Evolutionary conservation across 306 rosid species (phyloP), one percentile per base, ranked within the genome.

Genomic region (Dalbergia cochinchinensis): DNA sequence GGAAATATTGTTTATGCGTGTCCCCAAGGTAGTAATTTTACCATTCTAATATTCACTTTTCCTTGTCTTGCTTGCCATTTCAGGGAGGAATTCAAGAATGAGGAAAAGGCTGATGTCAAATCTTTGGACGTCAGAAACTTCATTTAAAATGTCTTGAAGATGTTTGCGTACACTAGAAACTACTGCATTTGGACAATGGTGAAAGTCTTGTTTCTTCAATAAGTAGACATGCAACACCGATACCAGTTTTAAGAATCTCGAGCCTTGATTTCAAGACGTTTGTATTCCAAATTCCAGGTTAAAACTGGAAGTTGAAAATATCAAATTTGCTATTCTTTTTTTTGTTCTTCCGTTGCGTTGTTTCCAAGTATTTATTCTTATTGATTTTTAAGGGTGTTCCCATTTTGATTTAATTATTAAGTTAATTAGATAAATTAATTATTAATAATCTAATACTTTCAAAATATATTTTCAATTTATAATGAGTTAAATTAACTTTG

Each of bases 71-170:
- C 67, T 78, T 77, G 74, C 44, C 39, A 77, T 90, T 82, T 79
- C 92, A 95, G 99, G 88, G 99, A 95, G 89, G 99, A 95, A 79
- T 95, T 95, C 85, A 95, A 95, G 89, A 96, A 90, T 72, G 99
- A 95, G 82, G 80, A 60, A 65, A 77, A 76, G 73, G 89, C 78
- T 42, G 91, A 87, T 20, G 83, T 79, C 39, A 95, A 92, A 89
- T 83, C 97, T 50, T 84, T 95, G 92, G 99, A 95, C 78, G 86
- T 92, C 72, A 84, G 98, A 82, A 95, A 92, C 94, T 92, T 92
- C 86, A 84, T 95, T 51, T 93, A 44, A 87, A 80, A 59, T 45
- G 42, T 61, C 66, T 53, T 16, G 20, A 53, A 55, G 78, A 69
- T 69, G 80, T 81, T 65, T 85, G 72, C 77, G 60, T 74, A 73